phyloP scores from a whole-genome alignment of 768 basidiomycete genomes.

The Panaeolus cyanescens region DNA sequence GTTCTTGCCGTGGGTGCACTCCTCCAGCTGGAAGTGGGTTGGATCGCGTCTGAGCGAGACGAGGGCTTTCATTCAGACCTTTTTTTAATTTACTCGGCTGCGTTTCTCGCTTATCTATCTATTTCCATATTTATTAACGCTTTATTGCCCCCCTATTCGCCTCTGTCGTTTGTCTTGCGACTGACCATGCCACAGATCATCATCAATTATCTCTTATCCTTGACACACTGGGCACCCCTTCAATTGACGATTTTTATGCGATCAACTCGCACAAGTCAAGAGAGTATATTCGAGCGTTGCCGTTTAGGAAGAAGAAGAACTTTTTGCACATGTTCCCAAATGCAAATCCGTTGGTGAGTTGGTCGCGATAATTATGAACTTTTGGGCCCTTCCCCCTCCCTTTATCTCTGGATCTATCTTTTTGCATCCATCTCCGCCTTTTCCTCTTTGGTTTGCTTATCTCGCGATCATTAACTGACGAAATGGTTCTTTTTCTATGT shows the following conservation, averaged over 20 bases:
- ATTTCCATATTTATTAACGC: background rate
- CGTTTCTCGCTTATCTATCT: too few relatives aligned
- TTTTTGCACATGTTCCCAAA: slow-evolving; percentile 73
- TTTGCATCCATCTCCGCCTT: too few relatives aligned
- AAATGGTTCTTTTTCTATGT: background rate
- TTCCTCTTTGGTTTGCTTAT: too few relatives aligned
- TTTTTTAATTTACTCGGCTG: background rate
- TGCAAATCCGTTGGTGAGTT: slow-evolving; percentile 64
- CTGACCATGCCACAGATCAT: too few relatives aligned
- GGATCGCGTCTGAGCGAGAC: too few relatives aligned
- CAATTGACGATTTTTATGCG: slow-evolving; percentile 93
- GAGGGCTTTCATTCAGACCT: too few relatives aligned
- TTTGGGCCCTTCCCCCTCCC: too few relatives aligned
- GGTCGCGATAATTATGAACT: slow-evolving; percentile 1
- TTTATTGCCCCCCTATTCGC: slow-evolving; percentile 2
- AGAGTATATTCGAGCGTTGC: slow-evolving; percentile 87
- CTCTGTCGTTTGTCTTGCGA: too few relatives aligned
- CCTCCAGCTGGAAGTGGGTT: too few relatives aligned
- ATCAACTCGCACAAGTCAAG: slow-evolving; percentile 79
- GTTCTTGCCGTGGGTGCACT: too few relatives aligned
- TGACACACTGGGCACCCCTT: slow-evolving; percentile 89
- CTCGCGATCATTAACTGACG: too few relatives aligned
- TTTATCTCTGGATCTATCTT: too few relatives aligned
- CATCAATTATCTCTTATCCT: slow-evolving; percentile 92
- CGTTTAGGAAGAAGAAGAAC: slow-evolving; percentile 79